These are phyloP conservation scores for Nemania serpens DNA, from an alignment of 2,329 filamentous ascomycete genomes.

Conservation along the genomic window DNA sequence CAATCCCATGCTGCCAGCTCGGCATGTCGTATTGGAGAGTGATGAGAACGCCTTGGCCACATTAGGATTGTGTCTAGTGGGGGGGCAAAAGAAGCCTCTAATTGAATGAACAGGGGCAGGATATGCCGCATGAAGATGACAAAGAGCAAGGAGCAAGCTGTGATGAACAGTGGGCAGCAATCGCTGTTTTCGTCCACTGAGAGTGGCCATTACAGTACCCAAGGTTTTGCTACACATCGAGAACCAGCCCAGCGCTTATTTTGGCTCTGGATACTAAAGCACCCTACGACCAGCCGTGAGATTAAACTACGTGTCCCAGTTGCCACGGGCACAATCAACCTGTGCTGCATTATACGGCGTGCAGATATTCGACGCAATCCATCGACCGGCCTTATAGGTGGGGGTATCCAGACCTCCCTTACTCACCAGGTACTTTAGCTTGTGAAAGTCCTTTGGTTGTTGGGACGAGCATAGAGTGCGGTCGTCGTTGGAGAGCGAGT, in stretches of 20 bases:
- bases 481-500: background rate
- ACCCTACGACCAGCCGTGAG: background rate
- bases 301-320: background rate
- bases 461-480: background rate
- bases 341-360: background rate
- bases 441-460: background rate
- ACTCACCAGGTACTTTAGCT: background rate
- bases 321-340: background rate
- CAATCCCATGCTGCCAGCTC: constrained; percentile 89
- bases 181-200: background rate
- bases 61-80: constrained; percentile 66
- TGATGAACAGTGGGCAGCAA: background rate
- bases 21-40: constrained; percentile 77
- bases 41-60: constrained; percentile 69
- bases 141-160: background rate
- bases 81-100: constrained; percentile 67
- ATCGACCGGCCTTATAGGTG: background rate
- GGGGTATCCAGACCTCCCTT: background rate
- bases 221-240: background rate
- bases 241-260: constrained; percentile 1
- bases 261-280: background rate
- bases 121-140: background rate
- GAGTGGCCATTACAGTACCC: constrained; percentile 2
- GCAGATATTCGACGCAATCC: background rate
- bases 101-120: constrained; percentile 56